These are phyloP conservation scores for Suhomyces guaymorum DNA, from an alignment of 1,139 yeast species.

Conservation along the genomic window DNA sequence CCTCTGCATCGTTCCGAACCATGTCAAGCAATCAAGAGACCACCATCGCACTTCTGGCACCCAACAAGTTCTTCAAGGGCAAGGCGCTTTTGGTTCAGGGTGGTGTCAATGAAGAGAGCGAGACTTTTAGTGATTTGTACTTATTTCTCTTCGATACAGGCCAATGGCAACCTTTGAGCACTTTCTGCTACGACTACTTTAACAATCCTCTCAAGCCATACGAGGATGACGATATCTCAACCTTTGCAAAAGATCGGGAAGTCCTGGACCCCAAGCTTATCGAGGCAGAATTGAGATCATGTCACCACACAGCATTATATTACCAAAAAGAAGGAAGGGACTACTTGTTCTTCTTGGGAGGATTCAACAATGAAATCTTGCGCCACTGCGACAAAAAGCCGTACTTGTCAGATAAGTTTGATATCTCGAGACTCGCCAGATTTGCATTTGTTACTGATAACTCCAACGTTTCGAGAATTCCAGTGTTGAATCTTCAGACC, in stretches of 20 bases:
- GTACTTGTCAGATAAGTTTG: conserved; percentile 36
- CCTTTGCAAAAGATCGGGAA: conserved; percentile 26
- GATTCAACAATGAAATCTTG: conserved; percentile 40
- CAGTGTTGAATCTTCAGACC: conserved; percentile 41
- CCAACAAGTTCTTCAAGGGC: conserved; percentile 25
- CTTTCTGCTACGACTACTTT: conserved; percentile 42
- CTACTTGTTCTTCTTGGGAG: conserved; percentile 45
- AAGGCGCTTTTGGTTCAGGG: conserved; percentile 44
- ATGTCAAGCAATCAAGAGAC: conserved; percentile 9
- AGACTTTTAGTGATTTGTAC: conserved; percentile 37
- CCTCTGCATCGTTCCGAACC: conserved; percentile 22
- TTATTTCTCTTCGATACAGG: conserved; percentile 37
- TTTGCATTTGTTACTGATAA: conserved; percentile 32
- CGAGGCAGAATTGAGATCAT: conserved; percentile 46
- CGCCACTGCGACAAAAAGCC: conserved; percentile 34
- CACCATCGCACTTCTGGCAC: conserved; percentile 4
- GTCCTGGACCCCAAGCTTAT: conserved; percentile 30
- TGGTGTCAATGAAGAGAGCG: conserved; percentile 36
- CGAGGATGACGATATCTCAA: conserved; percentile 32
- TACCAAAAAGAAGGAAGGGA: conserved; percentile 38
- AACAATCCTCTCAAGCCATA: conserved; percentile 27
- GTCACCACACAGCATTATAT: conserved; percentile 45
- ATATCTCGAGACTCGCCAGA: conserved; percentile 37
- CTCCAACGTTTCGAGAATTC: conserved; percentile 34
- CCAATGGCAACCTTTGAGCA: conserved; percentile 35